A percentile compares a stretch with the other conserved stretches of the same genome.
These are phyloP conservation scores for Apophysomyces ossiformis DNA, from an alignment of 371 early-diverging fungal species.

Conservation along the genomic window DNA sequence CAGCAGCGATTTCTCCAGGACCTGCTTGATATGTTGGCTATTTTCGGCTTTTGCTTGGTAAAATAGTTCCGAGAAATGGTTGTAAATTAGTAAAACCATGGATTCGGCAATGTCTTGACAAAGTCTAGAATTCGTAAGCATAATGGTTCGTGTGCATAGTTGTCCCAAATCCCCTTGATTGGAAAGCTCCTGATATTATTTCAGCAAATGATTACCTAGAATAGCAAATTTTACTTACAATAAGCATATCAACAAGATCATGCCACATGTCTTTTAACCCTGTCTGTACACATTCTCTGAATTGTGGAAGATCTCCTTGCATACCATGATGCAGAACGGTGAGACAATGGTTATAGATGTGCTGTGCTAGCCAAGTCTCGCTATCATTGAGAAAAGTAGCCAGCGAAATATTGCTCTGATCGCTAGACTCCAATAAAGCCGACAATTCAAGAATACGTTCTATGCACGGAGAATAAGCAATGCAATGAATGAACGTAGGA, in stretches of 20 bases:
- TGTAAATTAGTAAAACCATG: conserved; percentile 46
- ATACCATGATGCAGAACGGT: conserved; percentile 13
- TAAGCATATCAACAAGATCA: conserved; percentile 34
- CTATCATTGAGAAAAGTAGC: conserved; percentile 42
- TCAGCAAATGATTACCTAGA: not conserved
- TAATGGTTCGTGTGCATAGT: conserved; percentile 17
- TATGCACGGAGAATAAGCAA: conserved; percentile 9
- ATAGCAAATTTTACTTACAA: conserved; percentile 23
- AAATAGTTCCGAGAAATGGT: not conserved
- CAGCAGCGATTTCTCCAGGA: conserved; percentile 24
- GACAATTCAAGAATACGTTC: conserved; percentile 22
- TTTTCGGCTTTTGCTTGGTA: not conserved
- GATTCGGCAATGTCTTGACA: conserved; percentile 55
- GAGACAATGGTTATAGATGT: conserved; percentile 17
- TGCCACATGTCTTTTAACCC: conserved; percentile 34
- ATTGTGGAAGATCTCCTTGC: conserved; percentile 2
- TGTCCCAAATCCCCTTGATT: not conserved
- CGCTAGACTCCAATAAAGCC: not conserved
- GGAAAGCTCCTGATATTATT: not conserved
- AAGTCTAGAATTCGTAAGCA: conserved; percentile 50
- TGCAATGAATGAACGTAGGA: not conserved
- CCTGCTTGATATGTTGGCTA: not conserved
- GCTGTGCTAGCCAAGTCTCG: conserved; percentile 39
- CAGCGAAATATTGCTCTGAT: conserved; percentile 16
- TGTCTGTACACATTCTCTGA: conserved; percentile 10